Conservation (phyloP, 2,329 filamentous ascomycete species). For the Thielaviopsis populi region DNA sequence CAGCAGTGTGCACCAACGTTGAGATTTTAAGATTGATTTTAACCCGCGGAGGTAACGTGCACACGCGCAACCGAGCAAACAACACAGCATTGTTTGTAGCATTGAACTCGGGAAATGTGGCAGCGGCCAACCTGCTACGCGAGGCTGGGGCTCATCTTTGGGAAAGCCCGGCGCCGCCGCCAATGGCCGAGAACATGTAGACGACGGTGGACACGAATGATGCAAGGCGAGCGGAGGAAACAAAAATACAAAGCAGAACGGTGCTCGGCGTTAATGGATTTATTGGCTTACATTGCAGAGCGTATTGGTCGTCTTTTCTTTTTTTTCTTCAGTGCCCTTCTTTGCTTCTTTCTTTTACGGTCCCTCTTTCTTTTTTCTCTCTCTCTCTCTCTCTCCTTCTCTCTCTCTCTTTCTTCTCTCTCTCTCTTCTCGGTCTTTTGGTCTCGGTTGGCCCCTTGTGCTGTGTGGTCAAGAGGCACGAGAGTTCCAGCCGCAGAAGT, state of each 20-base stretch:
- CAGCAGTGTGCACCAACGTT: conserved; percentile 38
- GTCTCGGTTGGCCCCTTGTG: background rate
- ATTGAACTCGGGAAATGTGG: conserved; percentile 39
- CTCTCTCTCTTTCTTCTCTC: background rate
- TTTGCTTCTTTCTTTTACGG: background rate
- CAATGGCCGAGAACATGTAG: conserved; percentile 7
- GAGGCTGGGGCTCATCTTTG: conserved; percentile 47
- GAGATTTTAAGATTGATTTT: conserved; percentile 46
- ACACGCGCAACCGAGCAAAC: conserved; percentile 47
- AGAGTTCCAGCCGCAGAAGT: background rate
- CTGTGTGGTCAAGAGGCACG: background rate
- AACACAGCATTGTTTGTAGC: conserved; percentile 53
- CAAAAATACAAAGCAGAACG: background rate
- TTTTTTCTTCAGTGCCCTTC: background rate
- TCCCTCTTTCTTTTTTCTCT: background rate
- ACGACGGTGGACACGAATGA: background rate
- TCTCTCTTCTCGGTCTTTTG: background rate
- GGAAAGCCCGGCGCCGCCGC: conserved; percentile 25
- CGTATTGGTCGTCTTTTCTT: background rate
- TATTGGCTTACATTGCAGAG: background rate
- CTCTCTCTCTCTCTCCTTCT: background rate
- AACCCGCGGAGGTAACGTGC: conserved; percentile 48
- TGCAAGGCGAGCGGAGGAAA: background rate
- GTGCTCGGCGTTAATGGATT: background rate
- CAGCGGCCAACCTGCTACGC: conserved; percentile 38